Evolutionary conservation across 2,329 filamentous ascomycete genomes (phyloP).

Genomic region (Aspergillus sp.): DNA sequence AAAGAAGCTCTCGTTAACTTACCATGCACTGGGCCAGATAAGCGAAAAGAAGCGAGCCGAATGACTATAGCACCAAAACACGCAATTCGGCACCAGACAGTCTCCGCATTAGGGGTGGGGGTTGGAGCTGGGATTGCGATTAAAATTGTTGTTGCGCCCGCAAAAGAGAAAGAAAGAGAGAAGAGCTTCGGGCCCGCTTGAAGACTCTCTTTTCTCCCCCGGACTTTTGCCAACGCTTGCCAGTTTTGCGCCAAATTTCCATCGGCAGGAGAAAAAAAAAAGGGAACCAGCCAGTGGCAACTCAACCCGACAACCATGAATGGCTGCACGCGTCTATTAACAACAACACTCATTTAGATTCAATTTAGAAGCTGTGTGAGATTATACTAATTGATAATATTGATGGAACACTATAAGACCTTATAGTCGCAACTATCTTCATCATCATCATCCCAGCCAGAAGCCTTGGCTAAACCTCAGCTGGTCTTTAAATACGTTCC

Average conservation of each 20-base stretch:
- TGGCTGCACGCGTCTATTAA: neutral
- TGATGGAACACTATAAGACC: no score
- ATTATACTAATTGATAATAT: no score
- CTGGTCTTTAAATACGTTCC: no score
- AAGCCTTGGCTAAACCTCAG: no score
- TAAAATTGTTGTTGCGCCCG: slow-evolving; percentile 24
- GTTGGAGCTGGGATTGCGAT: slow-evolving; percentile 18
- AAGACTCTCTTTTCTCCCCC: slow-evolving; percentile 12
- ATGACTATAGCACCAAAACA: slow-evolving; percentile 29
- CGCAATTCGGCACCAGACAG: slow-evolving; percentile 20
- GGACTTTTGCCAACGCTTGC: slow-evolving; percentile 13
- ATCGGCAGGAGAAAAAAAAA: slow-evolving; percentile 13
- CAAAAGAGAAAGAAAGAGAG: slow-evolving; percentile 20
- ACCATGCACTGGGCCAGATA: slow-evolving; percentile 27
- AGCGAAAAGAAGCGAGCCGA: slow-evolving; percentile 30
- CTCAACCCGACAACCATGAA: neutral
- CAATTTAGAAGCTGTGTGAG: no score
- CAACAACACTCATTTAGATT: no score
- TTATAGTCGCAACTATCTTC: no score
- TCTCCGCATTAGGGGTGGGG: slow-evolving; percentile 22
- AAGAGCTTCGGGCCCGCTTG: slow-evolving; percentile 23
- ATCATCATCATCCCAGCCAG: no score
- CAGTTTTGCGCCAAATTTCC: slow-evolving; percentile 4
- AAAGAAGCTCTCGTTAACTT: slow-evolving; percentile 24
- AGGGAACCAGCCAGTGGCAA: neutral